Evolutionary conservation across 1,284 basidiomycete genomes (phyloP).

Genomic region (Ganoderma resinaceum): DNA sequence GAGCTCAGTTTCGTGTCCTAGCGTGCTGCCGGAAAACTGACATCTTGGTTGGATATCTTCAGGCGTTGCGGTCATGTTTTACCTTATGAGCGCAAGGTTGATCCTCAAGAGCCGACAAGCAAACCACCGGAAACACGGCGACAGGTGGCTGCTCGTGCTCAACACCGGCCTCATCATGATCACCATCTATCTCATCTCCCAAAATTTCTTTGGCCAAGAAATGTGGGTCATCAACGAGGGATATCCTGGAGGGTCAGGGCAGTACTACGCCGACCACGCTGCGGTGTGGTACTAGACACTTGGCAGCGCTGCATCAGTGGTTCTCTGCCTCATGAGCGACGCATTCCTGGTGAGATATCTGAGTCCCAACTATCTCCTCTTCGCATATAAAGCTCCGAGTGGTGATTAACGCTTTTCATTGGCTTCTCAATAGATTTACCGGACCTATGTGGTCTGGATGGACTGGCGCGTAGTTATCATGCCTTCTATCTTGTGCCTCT

Average conservation of each 20-base stretch:
- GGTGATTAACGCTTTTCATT: neutral
- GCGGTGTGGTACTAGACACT: constrained; percentile 26
- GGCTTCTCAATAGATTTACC: constrained; percentile 14
- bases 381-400: neutral
- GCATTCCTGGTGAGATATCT: constrained; percentile 20
- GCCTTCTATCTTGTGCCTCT: constrained; percentile 19
- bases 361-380: too few relatives aligned
- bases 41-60: neutral
- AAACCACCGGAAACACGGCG: neutral
- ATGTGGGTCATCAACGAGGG: constrained; percentile 31
- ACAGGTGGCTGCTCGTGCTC: constrained; percentile 21
- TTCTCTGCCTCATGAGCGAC: constrained; percentile 18
- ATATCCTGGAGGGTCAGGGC: constrained; percentile 22
- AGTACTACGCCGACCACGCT: constrained; percentile 22
- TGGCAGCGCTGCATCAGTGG: constrained; percentile 14
- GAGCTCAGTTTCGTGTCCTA: neutral
- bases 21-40: neutral
- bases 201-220: constrained; percentile 27
- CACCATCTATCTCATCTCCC: constrained; percentile 25
- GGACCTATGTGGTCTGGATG: constrained; percentile 22
- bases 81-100: constrained; percentile 15
- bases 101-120: constrained; percentile 10
- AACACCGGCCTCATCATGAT: constrained; percentile 26
- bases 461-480: constrained; percentile 14
- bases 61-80: constrained; percentile 25